Evolutionary conservation across 306 rosid genomes (phyloP), one percentile per base, ranked within the genome.

Genomic region (Castanea mollissima): DNA sequence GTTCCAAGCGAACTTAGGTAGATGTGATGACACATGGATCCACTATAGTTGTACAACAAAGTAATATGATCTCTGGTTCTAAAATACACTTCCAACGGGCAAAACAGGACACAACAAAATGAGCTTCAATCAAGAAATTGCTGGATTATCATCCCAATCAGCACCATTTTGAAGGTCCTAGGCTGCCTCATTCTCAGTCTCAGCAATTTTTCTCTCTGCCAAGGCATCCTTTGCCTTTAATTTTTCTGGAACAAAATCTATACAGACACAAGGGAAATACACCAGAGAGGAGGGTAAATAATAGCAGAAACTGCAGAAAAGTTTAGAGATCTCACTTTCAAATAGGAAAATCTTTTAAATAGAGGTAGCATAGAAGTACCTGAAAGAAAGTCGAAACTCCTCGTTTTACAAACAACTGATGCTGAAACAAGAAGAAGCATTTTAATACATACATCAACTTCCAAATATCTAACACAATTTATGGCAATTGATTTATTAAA

Each of bases 231-330:
- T 87, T 0, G 97, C 95, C 81, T 83, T 90, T 80, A 93, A 44
- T 81, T 84, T 89, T 88, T 89, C 92, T 0, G 98, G 99, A 64
- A 93, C 97, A 73, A 88, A 95, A 86, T 93, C 98, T 95, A 69
- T 67, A 69, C 73, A 82, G 74, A 76, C 60, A 78, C 49, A 77
- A 76, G 31, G 55, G 72, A 65, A 5, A 38, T 29, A 60, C 23
- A 75, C 71, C 57, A 83, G 60, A 58, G 27, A 31, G 49, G 58
- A 32, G 25, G 49, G 58, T 55, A 19, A 60, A 74, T 52, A 23
- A 81, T 18, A 76, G 38, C 32, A 73, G 75, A 34, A 35, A 57
- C 73, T 55, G 58, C 73, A 31, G 25, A 76, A 74, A 76, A 79
- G 34, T n/a, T 80, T 51, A 54, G 63, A 63, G 79, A 62, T 77